A percentile compares a stretch with the other conserved stretches of the same genome.
These are phyloP conservation scores for Dictyostelium citrinum DNA, from an alignment of 78 protist genomes.

Conservation along the genomic window DNA sequence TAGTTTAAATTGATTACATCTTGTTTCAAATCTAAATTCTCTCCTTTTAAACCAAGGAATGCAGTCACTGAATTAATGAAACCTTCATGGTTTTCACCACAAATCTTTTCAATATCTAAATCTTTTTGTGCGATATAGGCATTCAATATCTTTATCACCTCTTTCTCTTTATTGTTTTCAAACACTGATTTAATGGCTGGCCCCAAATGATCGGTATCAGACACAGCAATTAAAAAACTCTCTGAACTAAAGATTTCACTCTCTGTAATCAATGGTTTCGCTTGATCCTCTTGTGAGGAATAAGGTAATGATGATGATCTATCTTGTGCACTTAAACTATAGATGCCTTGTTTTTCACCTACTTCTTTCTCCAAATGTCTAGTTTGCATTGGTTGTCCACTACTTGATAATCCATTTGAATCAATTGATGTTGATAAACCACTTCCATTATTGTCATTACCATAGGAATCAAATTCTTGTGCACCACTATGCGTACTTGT, in stretches of 20 bases:
- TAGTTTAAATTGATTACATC: slow-evolving; percentile 33
- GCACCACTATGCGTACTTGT: background rate
- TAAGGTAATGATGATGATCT: background rate
- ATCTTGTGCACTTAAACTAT: background rate
- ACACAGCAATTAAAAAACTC: slow-evolving; percentile 35
- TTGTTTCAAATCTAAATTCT: slow-evolving; percentile 42
- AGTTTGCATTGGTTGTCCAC: background rate
- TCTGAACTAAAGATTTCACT: slow-evolving; percentile 38
- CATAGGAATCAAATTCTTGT: background rate
- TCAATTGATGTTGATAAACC: background rate
- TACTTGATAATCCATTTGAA: background rate
- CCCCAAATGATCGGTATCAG: slow-evolving; percentile 71
- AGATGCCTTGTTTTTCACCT: slow-evolving; percentile 23
- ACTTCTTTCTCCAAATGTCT: background rate
- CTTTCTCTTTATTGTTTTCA: slow-evolving; percentile 48
- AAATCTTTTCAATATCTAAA: slow-evolving; percentile 62
- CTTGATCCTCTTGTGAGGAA: background rate
- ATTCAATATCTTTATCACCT: slow-evolving; percentile 31
- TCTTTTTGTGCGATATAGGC: slow-evolving; percentile 23
- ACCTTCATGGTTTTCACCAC: slow-evolving; percentile 75
- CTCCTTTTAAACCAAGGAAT: slow-evolving; percentile 42
- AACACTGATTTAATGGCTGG: slow-evolving; percentile 72
- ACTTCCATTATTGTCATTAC: background rate
- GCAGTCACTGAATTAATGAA: slow-evolving; percentile 66
- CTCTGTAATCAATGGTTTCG: background rate